Conservation (phyloP, 345 rosid species). For the Excoecaria agallocha region DNA sequence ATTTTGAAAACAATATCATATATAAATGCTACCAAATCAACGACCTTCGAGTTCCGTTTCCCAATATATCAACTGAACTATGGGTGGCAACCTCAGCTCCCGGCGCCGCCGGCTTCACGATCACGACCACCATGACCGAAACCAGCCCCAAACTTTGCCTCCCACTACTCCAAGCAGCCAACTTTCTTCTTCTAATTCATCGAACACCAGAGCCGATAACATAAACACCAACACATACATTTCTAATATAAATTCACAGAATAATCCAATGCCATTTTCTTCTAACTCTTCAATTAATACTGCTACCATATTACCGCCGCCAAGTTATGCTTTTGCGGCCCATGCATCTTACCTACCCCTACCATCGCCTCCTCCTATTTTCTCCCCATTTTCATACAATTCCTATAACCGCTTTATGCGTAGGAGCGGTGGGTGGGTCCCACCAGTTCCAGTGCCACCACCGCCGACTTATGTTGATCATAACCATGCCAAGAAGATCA, state of each 20-base stretch:
- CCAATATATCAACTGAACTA: background rate
- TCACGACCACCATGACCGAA: conserved; percentile 2
- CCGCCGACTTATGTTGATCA: conserved; percentile 35
- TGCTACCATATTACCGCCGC: background rate
- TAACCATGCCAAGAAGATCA: conserved; percentile 40
- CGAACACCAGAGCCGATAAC: background rate
- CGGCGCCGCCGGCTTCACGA: background rate
- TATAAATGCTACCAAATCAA: background rate
- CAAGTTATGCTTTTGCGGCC: conserved; percentile 3
- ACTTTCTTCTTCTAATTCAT: background rate
- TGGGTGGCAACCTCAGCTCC: conserved; percentile 4
- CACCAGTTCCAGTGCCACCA: background rate
- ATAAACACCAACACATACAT: background rate
- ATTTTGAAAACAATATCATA: too few relatives aligned
- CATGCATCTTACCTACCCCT: background rate
- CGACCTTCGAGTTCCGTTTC: background rate
- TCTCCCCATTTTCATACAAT: background rate
- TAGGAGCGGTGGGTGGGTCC: conserved; percentile 1
- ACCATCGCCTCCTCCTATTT: background rate
- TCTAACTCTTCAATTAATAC: background rate
- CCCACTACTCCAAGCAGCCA: background rate
- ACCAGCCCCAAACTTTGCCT: background rate
- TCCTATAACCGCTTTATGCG: background rate
- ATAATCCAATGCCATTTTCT: background rate
- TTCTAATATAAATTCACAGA: background rate